phyloP scores from a whole-genome alignment of 108 stramenopile species.

The Fragilaria radians region DNA sequence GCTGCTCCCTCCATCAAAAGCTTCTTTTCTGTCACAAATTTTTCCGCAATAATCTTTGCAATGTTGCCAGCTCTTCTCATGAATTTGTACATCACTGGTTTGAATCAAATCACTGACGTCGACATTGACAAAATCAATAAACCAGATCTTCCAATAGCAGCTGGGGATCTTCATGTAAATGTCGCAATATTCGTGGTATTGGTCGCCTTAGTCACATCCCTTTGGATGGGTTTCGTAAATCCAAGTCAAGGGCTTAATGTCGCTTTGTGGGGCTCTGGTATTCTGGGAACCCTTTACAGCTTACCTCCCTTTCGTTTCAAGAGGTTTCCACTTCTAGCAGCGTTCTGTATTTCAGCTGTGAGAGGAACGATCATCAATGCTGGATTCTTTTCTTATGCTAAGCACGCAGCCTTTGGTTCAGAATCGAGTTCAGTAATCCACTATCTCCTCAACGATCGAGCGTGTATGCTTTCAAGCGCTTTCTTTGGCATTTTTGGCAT shows the following conservation, averaged over 20 bases:
- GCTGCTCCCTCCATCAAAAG: slow-evolving; percentile 64
- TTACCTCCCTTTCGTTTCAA: slow-evolving; percentile 82
- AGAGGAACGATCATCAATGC: slow-evolving; percentile 91
- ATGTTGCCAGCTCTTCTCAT: slow-evolving; percentile 87
- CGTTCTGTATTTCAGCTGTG: slow-evolving; percentile 91
- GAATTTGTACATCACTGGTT: slow-evolving; percentile 95
- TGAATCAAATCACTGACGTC: slow-evolving; percentile 96
- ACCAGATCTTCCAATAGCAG: slow-evolving; percentile 87
- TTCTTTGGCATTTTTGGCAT: slow-evolving; percentile 84
- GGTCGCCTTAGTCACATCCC: slow-evolving; percentile 44
- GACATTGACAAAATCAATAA: slow-evolving; percentile 97
- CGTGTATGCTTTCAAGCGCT: slow-evolving; percentile 57
- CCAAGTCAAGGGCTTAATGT: slow-evolving; percentile 59
- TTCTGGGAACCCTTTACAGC: slow-evolving; percentile 88
- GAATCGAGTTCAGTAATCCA: slow-evolving; percentile 28
- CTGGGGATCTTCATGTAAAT: slow-evolving; percentile 55
- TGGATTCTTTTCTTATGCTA: slow-evolving; percentile 77
- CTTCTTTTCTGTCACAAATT: slow-evolving; percentile 32
- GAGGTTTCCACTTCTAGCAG: slow-evolving; percentile 91
- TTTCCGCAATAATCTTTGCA: slow-evolving; percentile 57
- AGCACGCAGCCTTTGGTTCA: slow-evolving; percentile 46
- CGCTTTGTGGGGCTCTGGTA: slow-evolving; percentile 77
- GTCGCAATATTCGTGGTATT: slow-evolving; percentile 51
- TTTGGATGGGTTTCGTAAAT: slow-evolving; percentile 54
- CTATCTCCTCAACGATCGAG: slow-evolving; percentile 42